Evolutionary conservation across 345 rosid genomes (phyloP).

Genomic region (Melastoma malabathricum): DNA sequence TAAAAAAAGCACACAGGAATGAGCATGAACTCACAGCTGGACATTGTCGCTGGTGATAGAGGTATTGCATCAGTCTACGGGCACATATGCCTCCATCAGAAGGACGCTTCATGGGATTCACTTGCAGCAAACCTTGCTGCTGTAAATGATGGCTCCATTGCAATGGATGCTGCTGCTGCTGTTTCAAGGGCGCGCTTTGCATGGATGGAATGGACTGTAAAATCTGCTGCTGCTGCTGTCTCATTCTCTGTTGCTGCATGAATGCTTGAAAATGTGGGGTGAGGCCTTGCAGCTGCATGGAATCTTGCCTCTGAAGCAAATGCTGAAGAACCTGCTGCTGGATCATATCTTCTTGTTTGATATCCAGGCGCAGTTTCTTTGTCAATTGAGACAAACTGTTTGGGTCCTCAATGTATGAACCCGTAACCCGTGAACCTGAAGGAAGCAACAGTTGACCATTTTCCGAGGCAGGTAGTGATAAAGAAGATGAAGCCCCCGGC

Average conservation of each 20-base stretch:
- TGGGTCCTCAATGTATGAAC: constrained; percentile 61
- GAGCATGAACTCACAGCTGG: constrained; percentile 49
- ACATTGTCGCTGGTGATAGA: constrained; percentile 85
- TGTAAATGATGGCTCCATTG: constrained; percentile 71
- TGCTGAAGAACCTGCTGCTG: constrained; percentile 81
- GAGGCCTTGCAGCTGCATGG: constrained; percentile 59
- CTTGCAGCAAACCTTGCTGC: constrained; percentile 65
- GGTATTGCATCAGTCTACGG: constrained; percentile 90
- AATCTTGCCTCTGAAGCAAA: constrained; percentile 72
- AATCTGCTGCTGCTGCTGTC: constrained; percentile 38
- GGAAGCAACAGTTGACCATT: constrained; percentile 46
- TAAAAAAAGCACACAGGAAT: not conserved
- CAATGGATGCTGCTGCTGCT: constrained; percentile 42
- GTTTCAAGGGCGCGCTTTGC: constrained; percentile 74
- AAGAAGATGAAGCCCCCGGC: constrained; percentile 64
- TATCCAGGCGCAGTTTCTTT: constrained; percentile 71
- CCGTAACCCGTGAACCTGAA: constrained; percentile 46
- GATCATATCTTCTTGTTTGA: constrained; percentile 78
- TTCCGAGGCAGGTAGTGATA: constrained; percentile 53
- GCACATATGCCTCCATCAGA: constrained; percentile 77
- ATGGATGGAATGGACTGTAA: constrained; percentile 72
- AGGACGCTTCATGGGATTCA: constrained; percentile 34
- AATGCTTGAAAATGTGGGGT: constrained; percentile 61
- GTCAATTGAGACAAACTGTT: constrained; percentile 49
- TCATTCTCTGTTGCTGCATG: constrained; percentile 63